Base-by-base conservation (phyloP, 768 basidiomycete genomes). In the Tulasnella sp. region DNA sequence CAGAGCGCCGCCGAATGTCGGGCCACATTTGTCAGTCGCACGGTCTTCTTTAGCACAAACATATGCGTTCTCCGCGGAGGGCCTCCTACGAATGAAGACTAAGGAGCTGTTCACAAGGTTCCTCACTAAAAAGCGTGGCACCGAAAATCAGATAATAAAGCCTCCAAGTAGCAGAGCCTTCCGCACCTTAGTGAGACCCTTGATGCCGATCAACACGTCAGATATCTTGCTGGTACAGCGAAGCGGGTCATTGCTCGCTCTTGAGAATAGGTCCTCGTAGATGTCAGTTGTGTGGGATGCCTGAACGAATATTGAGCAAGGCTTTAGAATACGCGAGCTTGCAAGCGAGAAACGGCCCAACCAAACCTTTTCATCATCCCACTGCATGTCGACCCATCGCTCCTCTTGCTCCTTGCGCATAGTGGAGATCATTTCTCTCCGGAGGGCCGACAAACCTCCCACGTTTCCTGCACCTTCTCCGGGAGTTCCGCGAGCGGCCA, bases 331-430 rank as follows among this genome's bases (percentile, higher is more conserved):
- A 5, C 29, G 14, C 26, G 22, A 29, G 22, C 26, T 32, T 4
- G 4, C 0, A 7, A 12, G 26, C 52, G 11, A 59, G 16, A 17
- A n/a, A n/a, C n/a, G n/a, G n/a, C n/a, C n/a, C n/a, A n/a, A n/a
- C n/a, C 52, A 59, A 26, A 93, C 92, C 81, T 86, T 84, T 42
- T 83, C 83, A 75, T 87, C 88, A 76, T 82, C 87, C 78, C 88
- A 92, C 65, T 88, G 83, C 29, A 91, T 81, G 62, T 86, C 82
- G 76, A 88, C 81, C 92, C 92, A 94, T 68, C 80, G 80, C 77
- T 92, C 92, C 69, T 92, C 91, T 76, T 92, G 90, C 77, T 94
- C 92, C 2, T 81, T 81, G 35, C 90, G 85, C 42, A 92, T 87
- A n/a, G 84, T 82, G 64, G 85, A 83, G 29, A 94, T 79, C 85